Evolutionary conservation across 208 protist species (phyloP).

Genomic region (Leishmania braziliensis): DNA sequence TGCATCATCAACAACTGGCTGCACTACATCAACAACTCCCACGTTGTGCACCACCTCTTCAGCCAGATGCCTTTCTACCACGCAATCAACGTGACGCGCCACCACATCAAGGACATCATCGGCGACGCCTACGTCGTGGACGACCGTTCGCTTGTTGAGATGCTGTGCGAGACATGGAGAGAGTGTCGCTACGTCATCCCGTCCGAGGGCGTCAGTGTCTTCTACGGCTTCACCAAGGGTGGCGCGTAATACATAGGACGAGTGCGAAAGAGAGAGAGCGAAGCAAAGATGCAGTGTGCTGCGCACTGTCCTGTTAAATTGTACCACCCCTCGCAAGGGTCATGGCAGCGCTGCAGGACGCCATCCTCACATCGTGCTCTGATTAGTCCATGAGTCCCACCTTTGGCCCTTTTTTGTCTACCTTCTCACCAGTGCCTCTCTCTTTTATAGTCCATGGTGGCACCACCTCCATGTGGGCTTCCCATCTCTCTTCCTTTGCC

Average conservation of each 20-base stretch:
- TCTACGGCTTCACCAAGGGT: constrained; percentile 45
- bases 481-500: not conserved
- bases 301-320: not conserved
- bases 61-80: constrained; percentile 94
- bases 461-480: not conserved
- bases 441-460: not conserved
- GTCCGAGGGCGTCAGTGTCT: constrained; percentile 71
- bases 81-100: constrained; percentile 84
- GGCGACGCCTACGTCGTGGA: constrained; percentile 75
- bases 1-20: constrained; percentile 74
- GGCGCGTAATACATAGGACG: not conserved
- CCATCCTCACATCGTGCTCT: not conserved
- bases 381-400: not conserved
- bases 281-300: not conserved
- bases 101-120: constrained; percentile 75
- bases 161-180: constrained; percentile 50
- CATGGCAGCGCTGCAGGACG: not conserved
- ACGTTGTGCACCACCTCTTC: constrained; percentile 95
- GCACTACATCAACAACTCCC: constrained; percentile 95
- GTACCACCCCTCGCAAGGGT: not conserved
- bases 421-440: not conserved
- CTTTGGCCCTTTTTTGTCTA: not conserved
- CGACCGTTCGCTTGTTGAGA: constrained; percentile 46
- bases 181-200: constrained; percentile 86
- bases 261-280: not conserved